Percentiles rank a stretch among this genome's conserved stretches.
phyloP scores from a whole-genome alignment of 805 yeast genomes.

The Zygoascus ofunaensis region DNA sequence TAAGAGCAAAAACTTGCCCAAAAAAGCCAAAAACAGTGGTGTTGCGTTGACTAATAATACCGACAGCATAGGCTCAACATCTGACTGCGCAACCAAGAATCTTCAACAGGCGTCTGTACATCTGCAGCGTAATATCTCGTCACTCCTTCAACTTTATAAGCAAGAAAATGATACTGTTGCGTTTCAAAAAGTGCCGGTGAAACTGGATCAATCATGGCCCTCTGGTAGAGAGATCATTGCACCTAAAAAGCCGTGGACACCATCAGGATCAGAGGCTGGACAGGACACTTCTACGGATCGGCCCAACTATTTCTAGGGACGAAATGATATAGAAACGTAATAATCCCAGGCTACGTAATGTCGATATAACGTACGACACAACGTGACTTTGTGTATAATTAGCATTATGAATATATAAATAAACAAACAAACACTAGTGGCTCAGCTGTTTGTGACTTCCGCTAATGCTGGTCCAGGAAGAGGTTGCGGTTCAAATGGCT shows the following conservation, averaged over 20 bases:
- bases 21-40: slow-evolving; percentile 7
- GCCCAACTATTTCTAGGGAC: neutral
- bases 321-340: too few relatives aligned
- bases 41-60: neutral
- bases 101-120: neutral
- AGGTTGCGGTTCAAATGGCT: slow-evolving; percentile 40
- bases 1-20: neutral
- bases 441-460: too few relatives aligned
- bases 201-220: slow-evolving; percentile 24
- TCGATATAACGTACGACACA: too few relatives aligned
- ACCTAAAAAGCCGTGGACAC: slow-evolving; percentile 22
- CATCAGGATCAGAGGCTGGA: slow-evolving; percentile 13
- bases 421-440: too few relatives aligned
- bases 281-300: neutral
- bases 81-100: neutral
- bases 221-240: slow-evolving; percentile 27
- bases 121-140: slow-evolving; percentile 10
- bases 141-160: slow-evolving; percentile 15
- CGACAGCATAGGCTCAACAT: neutral
- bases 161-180: slow-evolving; percentile 25
- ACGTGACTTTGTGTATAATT: too few relatives aligned
- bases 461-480: too few relatives aligned
- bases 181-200: slow-evolving; percentile 27
- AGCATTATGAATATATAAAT: too few relatives aligned
- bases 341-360: too few relatives aligned